Evolutionary conservation across 257 asterid species (phyloP), one percentile per base, ranked within the genome.

Genomic region (Misopates orontium): DNA sequence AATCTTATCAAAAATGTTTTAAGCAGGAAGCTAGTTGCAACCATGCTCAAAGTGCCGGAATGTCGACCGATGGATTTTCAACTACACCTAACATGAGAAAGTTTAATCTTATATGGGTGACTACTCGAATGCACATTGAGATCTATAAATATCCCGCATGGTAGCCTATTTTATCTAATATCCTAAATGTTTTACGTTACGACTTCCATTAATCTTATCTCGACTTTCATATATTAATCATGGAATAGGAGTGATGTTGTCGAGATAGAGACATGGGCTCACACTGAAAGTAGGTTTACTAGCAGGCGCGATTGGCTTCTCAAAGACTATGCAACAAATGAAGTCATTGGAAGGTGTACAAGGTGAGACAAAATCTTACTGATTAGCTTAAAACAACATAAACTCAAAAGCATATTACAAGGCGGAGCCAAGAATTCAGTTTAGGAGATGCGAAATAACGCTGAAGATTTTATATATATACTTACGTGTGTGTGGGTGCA

Each of bases 211-310:
- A 1, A 68, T 45, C 65, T 21, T 60, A 15, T 22, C 53, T 60
- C 14, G 12, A 8, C 55, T 40, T 36, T n/a, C n/a, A n/a, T n/a
- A n/a, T 10, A 18, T n/a, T 60, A 22, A 24, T 62, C 54, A 39
- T 53, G 75, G 73, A n/a, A n/a, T 89, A 93, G 99, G 99, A 78
- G 97, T 75, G 95, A 90, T 62, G 95, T 94, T 20, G 79, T 94
- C 74, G 97, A 94, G 84, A 90, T 94, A 51, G 99, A 94, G 87
- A 94, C 99, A 12, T 94, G 99, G 99, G 88, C 96, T 75, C 99
- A 94, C 79, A 75, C 87, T 45, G 96, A 90, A 80, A 97, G 99
- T 71, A 79, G 90, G 73, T 83, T 90, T 52, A 95, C 96, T 58
- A 83, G 95, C 8, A 80, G 97, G 69, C 99, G 96, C 8, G 97